Evolutionary conservation across 2,329 filamentous ascomycete species (phyloP), one percentile per base, ranked within the genome.

Genomic region (Epicoccum nigrum): DNA sequence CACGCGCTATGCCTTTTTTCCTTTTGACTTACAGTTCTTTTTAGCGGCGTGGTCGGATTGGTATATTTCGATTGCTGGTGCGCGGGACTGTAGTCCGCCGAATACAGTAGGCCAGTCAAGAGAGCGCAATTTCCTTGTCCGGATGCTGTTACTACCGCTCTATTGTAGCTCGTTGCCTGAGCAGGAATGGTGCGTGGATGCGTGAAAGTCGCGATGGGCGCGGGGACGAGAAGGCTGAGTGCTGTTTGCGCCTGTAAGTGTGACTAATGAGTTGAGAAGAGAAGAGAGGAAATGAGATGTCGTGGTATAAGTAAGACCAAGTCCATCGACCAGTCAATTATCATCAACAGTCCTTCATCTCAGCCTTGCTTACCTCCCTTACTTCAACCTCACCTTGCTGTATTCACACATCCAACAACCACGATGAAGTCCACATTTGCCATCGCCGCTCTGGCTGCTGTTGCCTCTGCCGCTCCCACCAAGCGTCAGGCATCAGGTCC

Each of bases 401-500:
- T 25, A 30, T n/a, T 13, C 13, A 9, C 13, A 7, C 7, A 30
- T 9, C 28, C 28, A 30, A 4, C 13, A 7, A 30, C 28, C 34
- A 53, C 19, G 25, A 54, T 54, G 51, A 54, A 54, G 51, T 41
- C 51, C 12, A 20, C 35, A 15, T 42, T 49, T 30, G 34, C 51
- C n/a, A 21, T 48, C 17, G 51, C 45, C 21, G 51, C 51, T 16
- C 45, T 54, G 35, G 51, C 51, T 8, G 51, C 45, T 25, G 17
- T 45, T 35, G 45, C 41, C 37, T 45, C 51, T 38, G 51, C 51
- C 19, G 60, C 66, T 5, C 61, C 65, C n/a, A 65, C 65, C 45
- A 60, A 65, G 58, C 68, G 65, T 40, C 23, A 25, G 9, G 54
- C 54, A 16, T 34, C 51, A 32, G 58, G 51, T 31, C 60, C 58